A percentile compares a stretch with the other conserved stretches of the same genome.
phyloP scores from a whole-genome alignment of 805 yeast genomes.

The Schizosaccharomyces cryophilus region DNA sequence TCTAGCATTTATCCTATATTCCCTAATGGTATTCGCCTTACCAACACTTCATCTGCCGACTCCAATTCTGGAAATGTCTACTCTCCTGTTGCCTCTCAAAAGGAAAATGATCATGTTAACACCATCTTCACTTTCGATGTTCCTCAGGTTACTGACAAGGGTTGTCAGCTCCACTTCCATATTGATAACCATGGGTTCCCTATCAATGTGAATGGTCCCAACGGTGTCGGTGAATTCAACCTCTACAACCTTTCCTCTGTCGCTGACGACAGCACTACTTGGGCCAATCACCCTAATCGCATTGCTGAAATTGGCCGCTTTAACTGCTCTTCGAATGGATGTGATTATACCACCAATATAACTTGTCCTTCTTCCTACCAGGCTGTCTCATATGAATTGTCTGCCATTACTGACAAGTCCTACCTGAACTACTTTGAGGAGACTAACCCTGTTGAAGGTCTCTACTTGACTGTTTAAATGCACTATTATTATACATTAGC shows the following conservation, averaged over 20 bases:
- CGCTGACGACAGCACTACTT: background rate
- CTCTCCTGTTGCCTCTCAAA: background rate
- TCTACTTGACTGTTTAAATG: background rate
- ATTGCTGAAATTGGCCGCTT: background rate
- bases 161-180: background rate
- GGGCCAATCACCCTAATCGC: background rate
- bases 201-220: background rate
- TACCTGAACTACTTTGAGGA: background rate
- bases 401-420: conserved; percentile 8
- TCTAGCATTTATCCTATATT: background rate
- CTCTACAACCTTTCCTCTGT: background rate
- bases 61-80: background rate
- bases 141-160: background rate
- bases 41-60: background rate
- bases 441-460: background rate
- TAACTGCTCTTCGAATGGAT: background rate
- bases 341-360: background rate
- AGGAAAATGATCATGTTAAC: background rate
- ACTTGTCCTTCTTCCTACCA: background rate
- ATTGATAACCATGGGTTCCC: background rate
- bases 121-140: background rate
- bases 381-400: background rate
- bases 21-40: background rate
- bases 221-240: background rate
- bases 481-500: background rate